Percentiles rank a stretch among this genome's conserved stretches.
Conservation (phyloP, 2,329 filamentous ascomycete species). For the Apiospora marii region DNA sequence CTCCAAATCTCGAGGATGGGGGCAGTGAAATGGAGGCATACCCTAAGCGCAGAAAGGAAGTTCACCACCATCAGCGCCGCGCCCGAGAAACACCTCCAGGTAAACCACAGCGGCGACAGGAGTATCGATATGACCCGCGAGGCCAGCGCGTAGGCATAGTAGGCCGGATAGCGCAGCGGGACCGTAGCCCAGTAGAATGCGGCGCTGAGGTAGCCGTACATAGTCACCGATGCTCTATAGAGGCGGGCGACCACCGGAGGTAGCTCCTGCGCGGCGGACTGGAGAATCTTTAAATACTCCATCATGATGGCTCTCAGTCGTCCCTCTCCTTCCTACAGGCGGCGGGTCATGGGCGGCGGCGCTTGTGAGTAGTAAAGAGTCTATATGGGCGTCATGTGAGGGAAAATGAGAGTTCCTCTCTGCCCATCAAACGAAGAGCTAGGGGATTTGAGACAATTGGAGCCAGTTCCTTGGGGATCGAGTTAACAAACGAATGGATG, state of each 20-base stretch:
- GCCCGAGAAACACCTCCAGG: constrained; percentile 31
- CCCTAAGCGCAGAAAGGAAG: constrained; percentile 40
- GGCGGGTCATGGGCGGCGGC: neutral
- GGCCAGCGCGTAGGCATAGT: constrained; percentile 30
- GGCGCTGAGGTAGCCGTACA: constrained; percentile 26
- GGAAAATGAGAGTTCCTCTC: neutral
- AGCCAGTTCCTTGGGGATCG: neutral
- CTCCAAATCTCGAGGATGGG: neutral
- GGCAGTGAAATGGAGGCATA: constrained; percentile 27
- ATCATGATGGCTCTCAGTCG: neutral
- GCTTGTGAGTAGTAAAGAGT: neutral
- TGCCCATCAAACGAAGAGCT: neutral
- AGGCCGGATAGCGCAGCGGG: constrained; percentile 41
- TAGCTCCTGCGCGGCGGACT: constrained; percentile 30
- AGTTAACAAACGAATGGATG: neutral
- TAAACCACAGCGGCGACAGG: constrained; percentile 39
- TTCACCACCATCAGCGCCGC: constrained; percentile 30
- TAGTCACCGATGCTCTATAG: constrained; percentile 21
- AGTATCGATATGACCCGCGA: constrained; percentile 35
- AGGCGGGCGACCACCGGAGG: constrained; percentile 28
- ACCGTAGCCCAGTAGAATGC: constrained; percentile 37
- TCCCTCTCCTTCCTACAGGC: neutral
- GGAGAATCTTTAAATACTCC: constrained; percentile 28
- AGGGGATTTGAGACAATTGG: constrained; percentile 9
- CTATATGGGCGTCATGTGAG: constrained; percentile 15